phyloP scores from a whole-genome alignment of 331 rosid species.

The Malus hybrid region DNA sequence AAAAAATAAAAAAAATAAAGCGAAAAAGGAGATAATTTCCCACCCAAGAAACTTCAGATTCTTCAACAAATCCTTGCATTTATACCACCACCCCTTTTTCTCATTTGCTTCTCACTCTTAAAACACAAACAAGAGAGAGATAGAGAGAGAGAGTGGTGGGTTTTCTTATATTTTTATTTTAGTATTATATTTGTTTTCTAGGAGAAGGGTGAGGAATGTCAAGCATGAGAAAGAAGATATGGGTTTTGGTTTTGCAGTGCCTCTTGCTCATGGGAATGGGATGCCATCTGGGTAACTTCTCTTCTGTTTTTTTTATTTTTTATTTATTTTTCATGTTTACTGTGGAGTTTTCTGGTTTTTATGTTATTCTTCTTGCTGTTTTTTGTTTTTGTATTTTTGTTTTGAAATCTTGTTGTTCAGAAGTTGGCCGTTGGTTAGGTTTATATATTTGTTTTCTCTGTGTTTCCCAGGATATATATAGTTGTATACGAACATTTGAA shows the following conservation, averaged over 20 bases:
- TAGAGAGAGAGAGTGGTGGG: not conserved
- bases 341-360: not conserved
- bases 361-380: not conserved
- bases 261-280: constrained; percentile 35
- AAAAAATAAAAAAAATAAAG: not conserved
- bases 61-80: constrained; percentile 13
- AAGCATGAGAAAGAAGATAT: constrained; percentile 37
- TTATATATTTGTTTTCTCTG: not conserved
- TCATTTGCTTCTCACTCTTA: not conserved
- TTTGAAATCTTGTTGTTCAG: not conserved
- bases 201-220: not conserved
- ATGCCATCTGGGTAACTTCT: constrained; percentile 47
- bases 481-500: not conserved
- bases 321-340: not conserved
- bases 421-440: constrained; percentile 7
- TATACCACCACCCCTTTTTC: constrained; percentile 12
- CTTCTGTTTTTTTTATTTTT: not conserved
- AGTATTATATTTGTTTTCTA: not conserved
- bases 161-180: not conserved
- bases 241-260: constrained; percentile 38
- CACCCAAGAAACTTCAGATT: constrained; percentile 65
- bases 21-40: constrained; percentile 29
- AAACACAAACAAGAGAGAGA: not conserved
- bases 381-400: not conserved
- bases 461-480: not conserved